Conservation (phyloP, 192 early-diverging fungal genomes). For the Geranomyces michiganensis region DNA sequence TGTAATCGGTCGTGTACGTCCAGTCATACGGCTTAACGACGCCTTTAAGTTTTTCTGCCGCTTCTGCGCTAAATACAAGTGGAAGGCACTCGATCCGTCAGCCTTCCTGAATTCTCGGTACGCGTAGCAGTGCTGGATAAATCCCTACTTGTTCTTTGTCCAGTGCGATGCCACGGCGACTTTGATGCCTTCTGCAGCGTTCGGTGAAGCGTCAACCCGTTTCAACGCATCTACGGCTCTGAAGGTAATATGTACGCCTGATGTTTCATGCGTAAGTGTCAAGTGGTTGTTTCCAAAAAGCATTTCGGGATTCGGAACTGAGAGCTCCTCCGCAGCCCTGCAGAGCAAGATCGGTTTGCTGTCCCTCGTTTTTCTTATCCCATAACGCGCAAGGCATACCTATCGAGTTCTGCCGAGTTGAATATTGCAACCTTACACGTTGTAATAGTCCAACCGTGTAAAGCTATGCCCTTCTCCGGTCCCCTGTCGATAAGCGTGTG, state of each 20-base stretch:
- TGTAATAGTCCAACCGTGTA: conserved; percentile 60
- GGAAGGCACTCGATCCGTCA: neutral
- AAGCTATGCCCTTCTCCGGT: conserved; percentile 30
- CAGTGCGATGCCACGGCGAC: conserved; percentile 87
- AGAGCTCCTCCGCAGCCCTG: conserved; percentile 27
- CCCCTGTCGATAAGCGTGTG: neutral
- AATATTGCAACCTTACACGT: conserved; percentile 63
- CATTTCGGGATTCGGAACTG: conserved; percentile 91
- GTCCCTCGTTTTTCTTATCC: neutral
- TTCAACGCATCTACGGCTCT: conserved; percentile 74
- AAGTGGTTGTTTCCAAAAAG: conserved; percentile 91
- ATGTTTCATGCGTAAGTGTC: conserved; percentile 53
- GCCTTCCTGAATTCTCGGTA: neutral
- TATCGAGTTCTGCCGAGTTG: conserved; percentile 58
- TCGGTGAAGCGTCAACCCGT: conserved; percentile 68
- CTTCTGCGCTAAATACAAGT: conserved; percentile 11
- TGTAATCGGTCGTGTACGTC: conserved; percentile 89
- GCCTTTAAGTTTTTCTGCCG: conserved; percentile 68
- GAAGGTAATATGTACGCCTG: conserved; percentile 61
- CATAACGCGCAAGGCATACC: conserved; percentile 25
- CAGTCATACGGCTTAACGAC: conserved; percentile 96
- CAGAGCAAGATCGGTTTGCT: no score
- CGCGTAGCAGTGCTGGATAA: neutral
- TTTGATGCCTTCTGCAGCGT: conserved; percentile 73
- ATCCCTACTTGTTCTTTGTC: conserved; percentile 71